These are phyloP conservation scores for Prunus kanzakura DNA, from an alignment of 306 rosid species.

Conservation along the genomic window DNA sequence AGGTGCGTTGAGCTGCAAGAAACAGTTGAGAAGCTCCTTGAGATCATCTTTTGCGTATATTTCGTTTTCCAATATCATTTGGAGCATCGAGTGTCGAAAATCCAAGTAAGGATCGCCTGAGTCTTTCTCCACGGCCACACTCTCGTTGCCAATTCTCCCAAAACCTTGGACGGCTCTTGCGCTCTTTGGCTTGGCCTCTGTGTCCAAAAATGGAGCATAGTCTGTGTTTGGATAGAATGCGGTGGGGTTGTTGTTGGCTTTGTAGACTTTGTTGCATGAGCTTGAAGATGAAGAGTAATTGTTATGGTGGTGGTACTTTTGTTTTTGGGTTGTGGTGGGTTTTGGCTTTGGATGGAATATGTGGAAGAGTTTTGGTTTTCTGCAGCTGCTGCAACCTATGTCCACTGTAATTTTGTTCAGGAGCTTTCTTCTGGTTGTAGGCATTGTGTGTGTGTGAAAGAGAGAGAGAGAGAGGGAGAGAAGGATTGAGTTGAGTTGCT, in stretches of 20 bases:
- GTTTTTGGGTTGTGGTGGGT: constrained; percentile 34
- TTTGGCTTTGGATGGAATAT: constrained; percentile 52
- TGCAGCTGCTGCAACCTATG: constrained; percentile 71
- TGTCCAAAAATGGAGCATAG: constrained; percentile 28
- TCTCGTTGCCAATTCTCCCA: constrained; percentile 67
- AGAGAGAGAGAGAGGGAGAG: not conserved
- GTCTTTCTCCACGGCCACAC: constrained; percentile 90
- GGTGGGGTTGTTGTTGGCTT: constrained; percentile 28
- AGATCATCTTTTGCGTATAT: constrained; percentile 78
- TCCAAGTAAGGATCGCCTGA: constrained; percentile 90
- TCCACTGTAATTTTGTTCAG: constrained; percentile 50
- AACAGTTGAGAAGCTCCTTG: constrained; percentile 69
- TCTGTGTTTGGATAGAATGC: constrained; percentile 39
- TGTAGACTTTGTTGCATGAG: constrained; percentile 33
- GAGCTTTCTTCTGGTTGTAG: constrained; percentile 45
- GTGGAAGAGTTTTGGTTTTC: constrained; percentile 43
- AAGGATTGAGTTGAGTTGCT: constrained; percentile 2
- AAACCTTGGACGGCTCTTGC: constrained; percentile 40
- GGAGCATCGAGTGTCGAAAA: constrained; percentile 84
- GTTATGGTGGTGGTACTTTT: constrained; percentile 5
- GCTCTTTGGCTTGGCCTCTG: constrained; percentile 9
- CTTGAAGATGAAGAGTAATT: constrained; percentile 21
- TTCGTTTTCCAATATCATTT: constrained; percentile 89
- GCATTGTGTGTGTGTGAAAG: constrained; percentile 39
- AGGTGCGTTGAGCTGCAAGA: constrained; percentile 76